phyloP scores from a whole-genome alignment of 176 grass and related monocot genomes.

The Cocos nucifera region DNA sequence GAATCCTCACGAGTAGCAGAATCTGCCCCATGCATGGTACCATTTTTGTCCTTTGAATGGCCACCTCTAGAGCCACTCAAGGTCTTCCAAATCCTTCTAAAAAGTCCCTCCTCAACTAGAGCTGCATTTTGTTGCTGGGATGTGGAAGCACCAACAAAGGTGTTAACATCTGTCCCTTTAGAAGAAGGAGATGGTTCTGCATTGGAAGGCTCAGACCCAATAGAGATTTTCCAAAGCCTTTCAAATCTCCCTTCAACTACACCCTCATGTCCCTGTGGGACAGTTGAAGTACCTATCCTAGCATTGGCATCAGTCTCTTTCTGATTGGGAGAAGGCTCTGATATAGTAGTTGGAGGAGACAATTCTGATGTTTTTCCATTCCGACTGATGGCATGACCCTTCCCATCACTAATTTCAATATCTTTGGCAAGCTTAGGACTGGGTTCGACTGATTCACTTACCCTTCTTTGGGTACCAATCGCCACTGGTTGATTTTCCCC shows the following conservation, averaged over 20 bases:
- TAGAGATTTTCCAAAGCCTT: conserved; percentile 39
- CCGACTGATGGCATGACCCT: neutral
- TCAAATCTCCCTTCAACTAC: conserved; percentile 27
- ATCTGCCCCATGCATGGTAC: neutral
- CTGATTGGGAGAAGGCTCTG: conserved; percentile 21
- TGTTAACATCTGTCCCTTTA: conserved; percentile 3
- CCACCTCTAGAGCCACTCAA: conserved; percentile 1
- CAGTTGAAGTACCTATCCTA: no score
- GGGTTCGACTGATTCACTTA: conserved; percentile 4
- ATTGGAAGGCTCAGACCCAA: conserved; percentile 22
- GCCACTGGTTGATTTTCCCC: conserved; percentile 20
- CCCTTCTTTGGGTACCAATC: conserved; percentile 8
- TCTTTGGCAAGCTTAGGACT: conserved; percentile 1
- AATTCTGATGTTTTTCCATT: conserved; percentile 1
- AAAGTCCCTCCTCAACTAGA: conserved; percentile 10
- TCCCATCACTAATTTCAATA: conserved; percentile 1
- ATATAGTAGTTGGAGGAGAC: conserved; percentile 6
- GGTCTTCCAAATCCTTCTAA: conserved; percentile 13
- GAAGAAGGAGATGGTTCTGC: conserved; percentile 24
- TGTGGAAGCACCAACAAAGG: conserved; percentile 5
- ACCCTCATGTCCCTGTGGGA: conserved; percentile 2
- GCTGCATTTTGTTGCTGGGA: conserved; percentile 20
- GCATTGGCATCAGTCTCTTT: conserved; percentile 20
- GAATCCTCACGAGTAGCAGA: no score
- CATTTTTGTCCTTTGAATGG: conserved; percentile 6